Evolutionary conservation across 192 early-diverging fungal species (phyloP).

Genomic region (Phlyctochytrium planicorne): DNA sequence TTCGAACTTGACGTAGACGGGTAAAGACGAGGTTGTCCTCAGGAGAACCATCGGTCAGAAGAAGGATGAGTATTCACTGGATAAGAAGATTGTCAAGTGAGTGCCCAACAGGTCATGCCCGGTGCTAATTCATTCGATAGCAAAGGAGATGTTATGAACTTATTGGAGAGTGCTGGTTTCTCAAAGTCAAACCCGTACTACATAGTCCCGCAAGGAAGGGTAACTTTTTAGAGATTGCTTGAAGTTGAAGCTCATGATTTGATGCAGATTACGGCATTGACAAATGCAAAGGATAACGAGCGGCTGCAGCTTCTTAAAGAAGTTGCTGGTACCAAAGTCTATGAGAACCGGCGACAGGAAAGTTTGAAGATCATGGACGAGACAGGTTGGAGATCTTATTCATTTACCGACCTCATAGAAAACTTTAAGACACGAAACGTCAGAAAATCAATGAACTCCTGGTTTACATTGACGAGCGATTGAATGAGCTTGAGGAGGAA

Average conservation of each 20-base stretch:
- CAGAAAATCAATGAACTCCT: conserved; percentile 88
- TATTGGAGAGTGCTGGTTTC: conserved; percentile 95
- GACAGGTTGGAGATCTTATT: conserved; percentile 59
- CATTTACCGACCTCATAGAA: background rate
- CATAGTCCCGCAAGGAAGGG: conserved; percentile 96
- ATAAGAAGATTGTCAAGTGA: conserved; percentile 85
- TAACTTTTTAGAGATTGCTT: conserved; percentile 36
- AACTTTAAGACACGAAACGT: conserved; percentile 66
- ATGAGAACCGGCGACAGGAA: conserved; percentile 86
- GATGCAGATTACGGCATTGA: conserved; percentile 80
- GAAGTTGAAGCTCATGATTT: background rate
- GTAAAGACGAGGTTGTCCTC: conserved; percentile 85
- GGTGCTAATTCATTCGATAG: no score
- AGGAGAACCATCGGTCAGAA: conserved; percentile 93
- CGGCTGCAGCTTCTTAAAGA: conserved; percentile 90
- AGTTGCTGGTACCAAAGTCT: conserved; percentile 96
- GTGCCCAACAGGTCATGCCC: conserved; percentile 9
- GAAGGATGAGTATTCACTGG: conserved; percentile 98
- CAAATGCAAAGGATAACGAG: conserved; percentile 91
- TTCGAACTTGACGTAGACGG: conserved; percentile 57
- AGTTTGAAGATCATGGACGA: conserved; percentile 92
- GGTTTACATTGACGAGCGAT: conserved; percentile 81
- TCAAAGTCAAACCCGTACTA: conserved; percentile 97
- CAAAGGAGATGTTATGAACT: conserved; percentile 87
- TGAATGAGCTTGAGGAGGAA: conserved; percentile 88